Base-by-base conservation (phyloP, 2,329 filamentous ascomycete genomes). In the Truncatella angustata region DNA sequence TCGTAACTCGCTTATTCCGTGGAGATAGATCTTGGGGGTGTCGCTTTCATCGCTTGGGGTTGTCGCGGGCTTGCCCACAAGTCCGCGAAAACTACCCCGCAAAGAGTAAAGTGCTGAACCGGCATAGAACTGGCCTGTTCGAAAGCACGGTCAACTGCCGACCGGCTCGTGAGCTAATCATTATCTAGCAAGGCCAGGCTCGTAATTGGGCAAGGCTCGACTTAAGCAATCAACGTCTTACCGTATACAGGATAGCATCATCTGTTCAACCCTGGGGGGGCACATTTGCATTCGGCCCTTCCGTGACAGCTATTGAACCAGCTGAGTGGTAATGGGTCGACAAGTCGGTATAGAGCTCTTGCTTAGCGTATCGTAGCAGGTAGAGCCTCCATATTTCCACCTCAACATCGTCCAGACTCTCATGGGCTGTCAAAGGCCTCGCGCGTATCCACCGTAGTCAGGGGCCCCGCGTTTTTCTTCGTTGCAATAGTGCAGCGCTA, bases 391-490 rank as follows among this genome's bases (percentile, higher is more conserved):
- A 40, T 11, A 12, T 40, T 6, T 20, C 20, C 37, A 10, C 40
- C 40, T 9, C n/a, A 39, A 14, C 16, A 23, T 23, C 34, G 23
- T 42, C 47, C 26, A 43, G 47, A 42, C 47, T 50, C 18, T 30
- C 26, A 18, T 28, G 14, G 47, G 23, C 43, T 42, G 24, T 21
- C 21, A 26, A 50, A 16, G 47, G 16, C 18, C 36, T 30, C 28
- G 16, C 9, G 23, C 14, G 45, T 32, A 32, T 50, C 47, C 47
- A 49, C 46, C 32, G 18, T 11, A 21, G n/a, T 23, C 34, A 50
- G 35, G 47, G 47, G 36, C 47, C 47, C 47, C 47, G 47, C 47
- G 47, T 50, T 50, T 50, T 50, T 21, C n/a, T 18, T 40, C 35
- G 47, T 50, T 23, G 47, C 26, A 42, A 50, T 50, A 24, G 36